Percentiles rank a stretch among this genome's conserved stretches.
Evolutionary conservation across 257 asterid species (phyloP).

Genomic region (Solanum chmielewskii): DNA sequence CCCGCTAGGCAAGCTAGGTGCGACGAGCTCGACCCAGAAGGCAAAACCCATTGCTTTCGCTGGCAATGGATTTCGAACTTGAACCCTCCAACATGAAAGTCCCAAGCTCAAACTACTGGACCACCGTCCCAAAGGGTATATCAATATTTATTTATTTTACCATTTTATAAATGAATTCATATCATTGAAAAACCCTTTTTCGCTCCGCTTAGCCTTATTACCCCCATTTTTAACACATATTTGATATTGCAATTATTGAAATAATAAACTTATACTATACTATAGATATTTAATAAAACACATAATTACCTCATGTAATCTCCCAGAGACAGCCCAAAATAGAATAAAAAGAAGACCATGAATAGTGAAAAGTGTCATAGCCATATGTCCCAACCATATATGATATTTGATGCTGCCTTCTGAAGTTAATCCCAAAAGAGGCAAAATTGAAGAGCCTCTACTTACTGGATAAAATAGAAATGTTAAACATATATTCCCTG

Average conservation of each 20-base stretch:
- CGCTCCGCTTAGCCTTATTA: background rate
- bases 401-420: slow-evolving; percentile 80
- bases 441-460: slow-evolving; percentile 73
- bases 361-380: slow-evolving; percentile 61
- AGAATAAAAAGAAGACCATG: slow-evolving; percentile 60
- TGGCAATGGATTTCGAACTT: too few species aligned
- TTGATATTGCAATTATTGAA: background rate
- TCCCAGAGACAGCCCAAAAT: slow-evolving; percentile 68
- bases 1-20: too few species aligned
- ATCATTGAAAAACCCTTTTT: too few species aligned
- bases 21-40: too few species aligned
- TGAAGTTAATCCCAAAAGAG: slow-evolving; percentile 69
- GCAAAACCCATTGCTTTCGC: too few species aligned
- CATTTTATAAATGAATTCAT: too few species aligned
- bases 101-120: too few species aligned
- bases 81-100: too few species aligned
- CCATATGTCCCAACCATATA: slow-evolving; percentile 70
- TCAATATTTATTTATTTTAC: too few species aligned
- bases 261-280: background rate
- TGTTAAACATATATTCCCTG: slow-evolving; percentile 74
- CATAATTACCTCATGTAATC: slow-evolving; percentile 56
- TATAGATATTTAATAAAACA: background rate
- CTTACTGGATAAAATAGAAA: slow-evolving; percentile 85
- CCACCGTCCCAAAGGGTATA: too few species aligned
- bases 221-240: background rate